These are phyloP conservation scores for Cyclotella sp. DNA, from an alignment of 108 stramenopile species.

Conservation along the genomic window DNA sequence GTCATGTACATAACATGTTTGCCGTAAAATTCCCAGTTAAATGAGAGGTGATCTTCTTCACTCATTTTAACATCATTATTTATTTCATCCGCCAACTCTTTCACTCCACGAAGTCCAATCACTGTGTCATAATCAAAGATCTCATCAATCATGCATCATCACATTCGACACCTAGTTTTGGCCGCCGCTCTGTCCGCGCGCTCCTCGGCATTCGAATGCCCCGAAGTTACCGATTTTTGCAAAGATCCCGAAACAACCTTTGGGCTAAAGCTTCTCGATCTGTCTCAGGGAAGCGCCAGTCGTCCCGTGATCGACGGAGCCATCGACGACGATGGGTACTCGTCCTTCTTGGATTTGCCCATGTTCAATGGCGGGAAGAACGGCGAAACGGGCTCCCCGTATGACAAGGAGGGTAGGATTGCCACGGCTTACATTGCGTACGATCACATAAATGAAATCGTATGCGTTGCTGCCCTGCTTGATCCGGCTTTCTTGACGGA, in stretches of 20 bases:
- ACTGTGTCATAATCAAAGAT: too few relatives aligned
- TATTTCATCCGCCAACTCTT: too few relatives aligned
- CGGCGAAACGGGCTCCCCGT: background rate
- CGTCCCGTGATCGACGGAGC: background rate
- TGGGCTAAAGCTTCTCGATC: background rate
- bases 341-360: background rate
- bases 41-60: too few relatives aligned
- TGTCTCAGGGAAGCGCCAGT: background rate
- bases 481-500: background rate
- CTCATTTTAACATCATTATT: too few relatives aligned
- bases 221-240: too few relatives aligned
- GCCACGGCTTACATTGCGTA: slow-evolving; percentile 7
- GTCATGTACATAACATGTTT: too few relatives aligned
- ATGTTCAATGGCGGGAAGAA: slow-evolving; percentile 22
- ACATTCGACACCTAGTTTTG: too few relatives aligned
- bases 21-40: too few relatives aligned
- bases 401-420: slow-evolving; percentile 2
- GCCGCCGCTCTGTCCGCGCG: too few relatives aligned
- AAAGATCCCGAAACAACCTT: background rate
- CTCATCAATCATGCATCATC: too few relatives aligned
- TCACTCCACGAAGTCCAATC: too few relatives aligned
- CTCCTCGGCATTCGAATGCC: too few relatives aligned
- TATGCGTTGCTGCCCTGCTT: background rate
- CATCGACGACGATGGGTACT: background rate
- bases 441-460: background rate